Conservation (phyloP, 1,139 yeast species). For the Meyerozyma smithsonii region DNA sequence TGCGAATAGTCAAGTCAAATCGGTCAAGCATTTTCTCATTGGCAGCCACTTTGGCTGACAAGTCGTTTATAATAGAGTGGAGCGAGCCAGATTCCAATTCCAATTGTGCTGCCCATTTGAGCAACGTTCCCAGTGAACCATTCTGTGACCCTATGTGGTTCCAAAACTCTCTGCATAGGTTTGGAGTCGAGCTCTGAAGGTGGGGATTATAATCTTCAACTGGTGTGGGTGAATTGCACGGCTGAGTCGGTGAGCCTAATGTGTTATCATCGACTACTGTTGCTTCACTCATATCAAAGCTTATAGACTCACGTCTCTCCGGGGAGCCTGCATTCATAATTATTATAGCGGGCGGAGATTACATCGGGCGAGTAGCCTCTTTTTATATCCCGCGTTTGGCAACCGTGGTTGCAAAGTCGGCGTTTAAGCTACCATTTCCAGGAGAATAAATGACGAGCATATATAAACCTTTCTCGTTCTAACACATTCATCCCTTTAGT, state of each 20-base stretch:
- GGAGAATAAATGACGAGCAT: too few relatives aligned
- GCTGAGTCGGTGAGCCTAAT: background rate
- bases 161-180: background rate
- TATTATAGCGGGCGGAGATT: too few relatives aligned
- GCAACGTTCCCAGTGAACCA: constrained; percentile 8
- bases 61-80: constrained; percentile 2
- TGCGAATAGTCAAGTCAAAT: background rate
- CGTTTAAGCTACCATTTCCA: too few relatives aligned
- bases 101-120: constrained; percentile 29
- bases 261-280: background rate
- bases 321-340: background rate
- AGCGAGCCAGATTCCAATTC: constrained; percentile 23
- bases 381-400: background rate
- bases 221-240: background rate
- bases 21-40: background rate
- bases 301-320: background rate
- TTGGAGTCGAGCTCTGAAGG: background rate
- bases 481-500: too few relatives aligned
- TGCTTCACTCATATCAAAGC: background rate
- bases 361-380: background rate
- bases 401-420: background rate
- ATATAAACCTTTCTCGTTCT: too few relatives aligned
- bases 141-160: constrained; percentile 1
- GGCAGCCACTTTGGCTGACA: background rate
- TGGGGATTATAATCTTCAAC: too few relatives aligned